Conservation (phyloP, 2,329 filamentous ascomycete genomes). For the Arthroderma sp. region DNA sequence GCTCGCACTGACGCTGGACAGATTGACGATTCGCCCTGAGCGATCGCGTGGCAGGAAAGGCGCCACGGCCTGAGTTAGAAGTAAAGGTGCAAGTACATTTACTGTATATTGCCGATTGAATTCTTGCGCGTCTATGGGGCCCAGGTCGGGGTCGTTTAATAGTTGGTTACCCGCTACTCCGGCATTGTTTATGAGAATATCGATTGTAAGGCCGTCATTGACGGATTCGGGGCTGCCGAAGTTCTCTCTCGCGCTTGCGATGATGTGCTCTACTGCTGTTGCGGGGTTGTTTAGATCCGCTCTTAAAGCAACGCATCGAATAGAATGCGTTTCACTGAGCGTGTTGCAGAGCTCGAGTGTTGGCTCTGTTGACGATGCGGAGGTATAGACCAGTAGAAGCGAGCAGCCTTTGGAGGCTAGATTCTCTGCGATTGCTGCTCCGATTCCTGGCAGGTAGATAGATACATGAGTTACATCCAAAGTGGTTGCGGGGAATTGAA, state of each 20-base stretch:
- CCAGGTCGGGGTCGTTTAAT: constrained; percentile 51
- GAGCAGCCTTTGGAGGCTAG: constrained; percentile 60
- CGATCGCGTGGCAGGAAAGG: constrained; percentile 58
- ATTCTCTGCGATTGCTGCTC: constrained; percentile 53
- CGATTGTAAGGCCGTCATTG: constrained; percentile 42
- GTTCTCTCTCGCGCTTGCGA: constrained; percentile 46
- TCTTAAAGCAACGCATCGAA: constrained; percentile 51
- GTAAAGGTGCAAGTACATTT: constrained; percentile 69
- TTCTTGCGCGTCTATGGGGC: constrained; percentile 47
- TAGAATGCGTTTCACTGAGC: constrained; percentile 44
- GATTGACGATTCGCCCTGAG: constrained; percentile 50
- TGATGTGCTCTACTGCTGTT: constrained; percentile 44
- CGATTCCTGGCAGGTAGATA: constrained; percentile 49
- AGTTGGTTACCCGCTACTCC: constrained; percentile 43
- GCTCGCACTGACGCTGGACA: constrained; percentile 45
- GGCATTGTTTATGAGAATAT: constrained; percentile 82
- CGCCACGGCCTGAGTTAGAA: constrained; percentile 60
- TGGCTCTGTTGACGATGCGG: constrained; percentile 42
- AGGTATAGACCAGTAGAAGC: constrained; percentile 60
- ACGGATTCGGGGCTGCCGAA: too few species aligned
- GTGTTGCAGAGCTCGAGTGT: constrained; percentile 42
- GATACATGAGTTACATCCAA: too few species aligned
- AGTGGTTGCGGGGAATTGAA: neutral
- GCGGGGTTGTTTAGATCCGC: constrained; percentile 55
- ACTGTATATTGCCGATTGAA: constrained; percentile 62